phyloP scores from a whole-genome alignment of 2,329 filamentous ascomycete genomes.

The Botrytis aclada region DNA sequence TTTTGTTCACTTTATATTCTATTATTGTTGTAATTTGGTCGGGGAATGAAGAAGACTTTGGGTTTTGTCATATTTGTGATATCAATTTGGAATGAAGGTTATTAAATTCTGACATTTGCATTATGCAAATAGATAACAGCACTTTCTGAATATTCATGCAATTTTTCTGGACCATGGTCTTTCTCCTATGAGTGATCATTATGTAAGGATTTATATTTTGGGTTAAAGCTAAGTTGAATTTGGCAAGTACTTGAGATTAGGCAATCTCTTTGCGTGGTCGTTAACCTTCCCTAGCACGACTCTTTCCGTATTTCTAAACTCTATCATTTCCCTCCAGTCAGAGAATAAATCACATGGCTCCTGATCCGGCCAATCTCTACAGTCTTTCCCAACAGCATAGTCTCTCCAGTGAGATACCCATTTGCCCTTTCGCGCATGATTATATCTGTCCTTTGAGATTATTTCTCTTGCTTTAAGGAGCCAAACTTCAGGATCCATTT shows the following conservation, averaged over 20 bases:
- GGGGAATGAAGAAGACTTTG: not conserved
- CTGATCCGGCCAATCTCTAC: not conserved
- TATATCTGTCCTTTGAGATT: not conserved
- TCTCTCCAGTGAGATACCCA: not conserved
- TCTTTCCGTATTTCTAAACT: no score
- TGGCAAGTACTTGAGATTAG: not conserved
- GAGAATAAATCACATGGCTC: not conserved
- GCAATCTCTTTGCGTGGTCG: not conserved
- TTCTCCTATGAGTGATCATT: not conserved
- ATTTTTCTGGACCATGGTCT: not conserved
- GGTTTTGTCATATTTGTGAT: not conserved
- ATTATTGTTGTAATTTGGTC: not conserved
- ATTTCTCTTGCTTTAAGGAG: not conserved
- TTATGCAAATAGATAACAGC: fast-evolving
- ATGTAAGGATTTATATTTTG: not conserved
- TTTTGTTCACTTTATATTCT: not conserved
- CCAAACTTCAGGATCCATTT: not conserved
- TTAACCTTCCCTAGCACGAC: not conserved
- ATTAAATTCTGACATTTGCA: not conserved
- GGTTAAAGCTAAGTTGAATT: not conserved
- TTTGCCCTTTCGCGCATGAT: fast-evolving
- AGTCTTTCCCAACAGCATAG: not conserved
- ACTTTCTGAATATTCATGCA: no score
- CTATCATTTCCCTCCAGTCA: not conserved
- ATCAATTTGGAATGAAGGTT: not conserved